A percentile compares a stretch with the other conserved stretches of the same genome.
phyloP scores from a whole-genome alignment of 148 eudicot species.

The Chenopodium formosanum region DNA sequence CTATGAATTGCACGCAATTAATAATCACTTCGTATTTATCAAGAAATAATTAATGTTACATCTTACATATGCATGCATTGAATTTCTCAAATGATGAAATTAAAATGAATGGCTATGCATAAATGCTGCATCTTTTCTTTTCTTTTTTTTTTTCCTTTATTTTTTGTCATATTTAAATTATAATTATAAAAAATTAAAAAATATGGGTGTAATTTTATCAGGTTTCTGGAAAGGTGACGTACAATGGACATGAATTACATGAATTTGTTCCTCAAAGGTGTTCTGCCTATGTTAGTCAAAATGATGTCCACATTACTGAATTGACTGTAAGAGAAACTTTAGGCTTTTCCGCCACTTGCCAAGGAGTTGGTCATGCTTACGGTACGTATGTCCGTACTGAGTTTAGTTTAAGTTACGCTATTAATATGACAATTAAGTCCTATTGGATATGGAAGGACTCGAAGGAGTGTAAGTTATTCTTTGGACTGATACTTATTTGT shows the following conservation, averaged over 20 bases:
- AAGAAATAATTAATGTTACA: too few relatives aligned
- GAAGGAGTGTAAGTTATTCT: too few relatives aligned
- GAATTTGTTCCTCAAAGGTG: constrained; percentile 31
- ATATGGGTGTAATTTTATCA: not conserved
- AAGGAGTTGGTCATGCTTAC: constrained; percentile 26
- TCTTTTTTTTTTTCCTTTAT: not conserved
- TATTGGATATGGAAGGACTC: too few relatives aligned
- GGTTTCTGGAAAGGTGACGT: constrained; percentile 28
- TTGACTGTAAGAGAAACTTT: constrained; percentile 33
- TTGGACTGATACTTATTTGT: not conserved
- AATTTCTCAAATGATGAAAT: not conserved
- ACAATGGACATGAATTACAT: constrained; percentile 30
- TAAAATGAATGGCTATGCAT: not conserved
- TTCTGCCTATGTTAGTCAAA: constrained; percentile 32
- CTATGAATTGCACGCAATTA: too few relatives aligned
- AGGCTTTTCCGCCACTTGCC: constrained; percentile 26
- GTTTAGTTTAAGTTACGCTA: too few relatives aligned
- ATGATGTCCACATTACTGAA: constrained; percentile 29
- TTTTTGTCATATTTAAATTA: not conserved
- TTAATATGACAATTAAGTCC: too few relatives aligned
- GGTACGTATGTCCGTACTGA: not conserved
- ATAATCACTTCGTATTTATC: too few relatives aligned
- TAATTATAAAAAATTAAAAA: not conserved
- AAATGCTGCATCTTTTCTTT: not conserved
- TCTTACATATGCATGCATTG: not conserved